phyloP scores from a whole-genome alignment of 1,284 basidiomycete genomes.

The Cryptococcus sp. region DNA sequence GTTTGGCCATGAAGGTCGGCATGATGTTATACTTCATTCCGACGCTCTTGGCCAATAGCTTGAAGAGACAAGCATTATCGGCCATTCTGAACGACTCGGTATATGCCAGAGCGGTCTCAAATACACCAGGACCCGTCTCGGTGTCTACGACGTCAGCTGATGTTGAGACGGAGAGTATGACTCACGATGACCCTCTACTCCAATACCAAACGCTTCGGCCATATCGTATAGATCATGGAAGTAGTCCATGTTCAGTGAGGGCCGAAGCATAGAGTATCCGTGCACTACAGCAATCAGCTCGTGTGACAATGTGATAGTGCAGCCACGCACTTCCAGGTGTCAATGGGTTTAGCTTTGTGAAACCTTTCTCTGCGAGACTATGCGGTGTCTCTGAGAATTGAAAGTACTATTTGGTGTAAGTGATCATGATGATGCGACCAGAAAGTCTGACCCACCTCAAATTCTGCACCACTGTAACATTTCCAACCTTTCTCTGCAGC shows the following conservation, averaged over 20 bases:
- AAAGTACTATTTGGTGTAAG: slow-evolving; percentile 63
- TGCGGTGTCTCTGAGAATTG: slow-evolving; percentile 88
- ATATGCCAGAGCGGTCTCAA: slow-evolving; percentile 90
- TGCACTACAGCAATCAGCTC: slow-evolving; percentile 61
- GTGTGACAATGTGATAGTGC: background rate
- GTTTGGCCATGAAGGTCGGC: slow-evolving; percentile 98
- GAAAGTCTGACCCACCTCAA: slow-evolving; percentile 60
- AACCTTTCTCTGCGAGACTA: slow-evolving; percentile 71
- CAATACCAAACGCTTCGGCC: slow-evolving; percentile 67
- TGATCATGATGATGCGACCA: too few species aligned
- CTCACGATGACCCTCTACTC: slow-evolving; percentile 88
- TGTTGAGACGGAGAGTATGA: slow-evolving; percentile 10
- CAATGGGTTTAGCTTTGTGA: slow-evolving; percentile 65
- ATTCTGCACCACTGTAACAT: slow-evolving; percentile 79
- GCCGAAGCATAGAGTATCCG: slow-evolving; percentile 83
- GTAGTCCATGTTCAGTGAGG: slow-evolving; percentile 81
- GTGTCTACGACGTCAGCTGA: slow-evolving; percentile 59
- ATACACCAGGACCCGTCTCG: slow-evolving; percentile 87
- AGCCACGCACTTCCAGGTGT: slow-evolving; percentile 78
- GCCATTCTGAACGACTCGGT: slow-evolving; percentile 80
- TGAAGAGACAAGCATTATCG: slow-evolving; percentile 91
- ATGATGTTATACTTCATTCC: slow-evolving; percentile 83
- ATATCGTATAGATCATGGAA: slow-evolving; percentile 84
- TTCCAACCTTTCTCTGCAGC: slow-evolving; percentile 53
- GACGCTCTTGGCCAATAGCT: slow-evolving; percentile 83